phyloP scores from a whole-genome alignment of 1,284 basidiomycete genomes.

The Acaromyces ingoldii region DNA sequence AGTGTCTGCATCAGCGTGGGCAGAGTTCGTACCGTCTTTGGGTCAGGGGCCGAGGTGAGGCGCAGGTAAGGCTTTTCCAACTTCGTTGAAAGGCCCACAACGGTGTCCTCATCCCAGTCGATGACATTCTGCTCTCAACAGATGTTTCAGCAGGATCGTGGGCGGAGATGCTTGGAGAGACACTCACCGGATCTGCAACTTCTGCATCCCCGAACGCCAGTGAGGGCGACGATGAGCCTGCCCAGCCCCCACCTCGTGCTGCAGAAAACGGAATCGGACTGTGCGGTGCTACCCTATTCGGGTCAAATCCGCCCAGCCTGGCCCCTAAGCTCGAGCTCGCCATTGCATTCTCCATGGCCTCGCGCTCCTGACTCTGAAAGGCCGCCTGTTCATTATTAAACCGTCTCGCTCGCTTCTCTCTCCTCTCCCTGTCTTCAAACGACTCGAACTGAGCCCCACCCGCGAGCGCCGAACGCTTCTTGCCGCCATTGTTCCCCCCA shows the following conservation, averaged over 20 bases:
- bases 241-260: background rate
- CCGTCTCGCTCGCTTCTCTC: constrained; percentile 45
- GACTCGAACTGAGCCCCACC: background rate
- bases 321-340: too few relatives aligned
- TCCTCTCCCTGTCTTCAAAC: constrained; percentile 32
- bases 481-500: constrained; percentile 59
- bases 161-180: background rate
- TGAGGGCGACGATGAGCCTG: background rate
- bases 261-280: too few relatives aligned
- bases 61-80: constrained; percentile 95
- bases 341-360: too few relatives aligned
- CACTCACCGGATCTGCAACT: constrained; percentile 11
- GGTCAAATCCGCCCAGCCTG: too few relatives aligned
- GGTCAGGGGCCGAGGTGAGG: constrained; percentile 90
- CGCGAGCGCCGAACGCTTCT: constrained; percentile 56
- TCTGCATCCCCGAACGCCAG: constrained; percentile 1
- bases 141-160: background rate
- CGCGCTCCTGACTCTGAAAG: constrained; percentile 26
- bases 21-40: constrained; percentile 86
- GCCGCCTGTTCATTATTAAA: constrained; percentile 46
- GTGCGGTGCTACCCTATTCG: too few relatives aligned
- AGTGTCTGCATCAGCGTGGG: constrained; percentile 78
- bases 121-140: constrained; percentile 62
- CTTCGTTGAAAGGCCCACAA: constrained; percentile 81
- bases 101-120: constrained; percentile 92